Conservation (phyloP, 2,329 filamentous ascomycete genomes). For the Pseudogymnoascus destructans region DNA sequence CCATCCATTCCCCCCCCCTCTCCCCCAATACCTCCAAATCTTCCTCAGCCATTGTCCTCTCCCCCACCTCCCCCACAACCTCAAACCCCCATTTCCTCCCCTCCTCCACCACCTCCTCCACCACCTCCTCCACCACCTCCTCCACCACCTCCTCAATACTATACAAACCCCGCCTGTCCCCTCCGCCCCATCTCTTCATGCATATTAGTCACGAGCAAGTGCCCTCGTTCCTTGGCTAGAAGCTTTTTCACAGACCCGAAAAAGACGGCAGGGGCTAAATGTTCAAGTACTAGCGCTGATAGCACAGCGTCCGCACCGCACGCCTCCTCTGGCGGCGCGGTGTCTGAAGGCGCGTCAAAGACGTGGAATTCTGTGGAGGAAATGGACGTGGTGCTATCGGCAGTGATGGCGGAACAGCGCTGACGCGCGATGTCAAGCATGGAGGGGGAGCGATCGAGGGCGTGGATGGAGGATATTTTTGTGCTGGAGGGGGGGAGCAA, state of each 20-base stretch:
- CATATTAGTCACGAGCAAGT: conserved; percentile 54
- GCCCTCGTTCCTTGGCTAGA: conserved; percentile 33
- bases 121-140: conserved; percentile 47
- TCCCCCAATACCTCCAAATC: conserved; percentile 35
- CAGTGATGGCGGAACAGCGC: conserved; percentile 8
- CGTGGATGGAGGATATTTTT: conserved; percentile 21
- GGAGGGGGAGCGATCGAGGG: conserved; percentile 39
- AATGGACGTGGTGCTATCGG: background rate
- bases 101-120: conserved; percentile 36
- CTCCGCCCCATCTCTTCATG: conserved; percentile 48
- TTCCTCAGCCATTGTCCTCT: conserved; percentile 36
- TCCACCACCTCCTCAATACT: conserved; percentile 34
- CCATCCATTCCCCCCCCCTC: conserved; percentile 52
- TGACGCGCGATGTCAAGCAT: conserved; percentile 43
- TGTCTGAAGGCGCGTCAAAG: conserved; percentile 20
- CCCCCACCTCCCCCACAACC: conserved; percentile 30
- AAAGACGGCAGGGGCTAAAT: conserved; percentile 38
- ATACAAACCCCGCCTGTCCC: conserved; percentile 49
- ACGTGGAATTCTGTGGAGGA: conserved; percentile 14
- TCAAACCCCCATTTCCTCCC: conserved; percentile 35
- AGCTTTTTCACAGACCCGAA: conserved; percentile 35
- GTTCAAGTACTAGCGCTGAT: conserved; percentile 52
- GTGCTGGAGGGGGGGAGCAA: conserved; percentile 13
- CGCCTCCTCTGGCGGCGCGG: conserved; percentile 15
- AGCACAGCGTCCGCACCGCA: conserved; percentile 33